Conservation (phyloP, 2,329 filamentous ascomycete species). For the Penicillium sp. region DNA sequence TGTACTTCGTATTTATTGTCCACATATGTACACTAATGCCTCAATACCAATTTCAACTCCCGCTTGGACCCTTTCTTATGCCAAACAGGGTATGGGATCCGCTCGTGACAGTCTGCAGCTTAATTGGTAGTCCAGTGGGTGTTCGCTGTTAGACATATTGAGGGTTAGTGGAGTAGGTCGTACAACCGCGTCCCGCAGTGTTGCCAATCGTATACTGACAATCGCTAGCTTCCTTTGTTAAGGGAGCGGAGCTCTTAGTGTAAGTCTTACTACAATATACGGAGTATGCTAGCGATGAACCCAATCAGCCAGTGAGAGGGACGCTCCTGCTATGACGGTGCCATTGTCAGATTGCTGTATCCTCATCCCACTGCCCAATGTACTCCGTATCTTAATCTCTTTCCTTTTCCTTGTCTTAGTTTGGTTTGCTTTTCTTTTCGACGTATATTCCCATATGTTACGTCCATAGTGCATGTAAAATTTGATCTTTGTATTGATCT, state of each 20-base stretch:
- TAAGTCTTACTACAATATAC: not conserved
- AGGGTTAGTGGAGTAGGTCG: not conserved
- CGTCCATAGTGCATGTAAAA: not conserved
- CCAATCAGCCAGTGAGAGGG: not conserved
- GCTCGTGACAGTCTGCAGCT: not conserved
- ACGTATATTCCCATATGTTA: not conserved
- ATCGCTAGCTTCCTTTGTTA: not conserved
- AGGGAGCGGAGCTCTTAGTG: not conserved
- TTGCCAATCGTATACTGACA: not conserved
- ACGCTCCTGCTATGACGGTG: not conserved
- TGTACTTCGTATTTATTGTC: not conserved
- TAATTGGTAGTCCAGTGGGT: not conserved
- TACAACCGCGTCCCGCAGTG: not conserved
- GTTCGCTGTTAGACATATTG: not conserved
- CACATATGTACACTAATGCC: not conserved
- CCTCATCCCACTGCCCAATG: not conserved
- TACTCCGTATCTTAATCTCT: not conserved
- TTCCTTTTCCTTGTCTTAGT: not conserved
- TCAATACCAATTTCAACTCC: not conserved
- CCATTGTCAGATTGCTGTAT: not conserved
- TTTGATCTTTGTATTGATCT: not conserved
- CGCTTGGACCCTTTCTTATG: not conserved
- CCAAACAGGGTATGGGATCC: not conserved
- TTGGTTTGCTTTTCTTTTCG: not conserved
- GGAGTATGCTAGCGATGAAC: not conserved